phyloP scores from a whole-genome alignment of 768 basidiomycete genomes.

The Rhodocollybia butyracea region DNA sequence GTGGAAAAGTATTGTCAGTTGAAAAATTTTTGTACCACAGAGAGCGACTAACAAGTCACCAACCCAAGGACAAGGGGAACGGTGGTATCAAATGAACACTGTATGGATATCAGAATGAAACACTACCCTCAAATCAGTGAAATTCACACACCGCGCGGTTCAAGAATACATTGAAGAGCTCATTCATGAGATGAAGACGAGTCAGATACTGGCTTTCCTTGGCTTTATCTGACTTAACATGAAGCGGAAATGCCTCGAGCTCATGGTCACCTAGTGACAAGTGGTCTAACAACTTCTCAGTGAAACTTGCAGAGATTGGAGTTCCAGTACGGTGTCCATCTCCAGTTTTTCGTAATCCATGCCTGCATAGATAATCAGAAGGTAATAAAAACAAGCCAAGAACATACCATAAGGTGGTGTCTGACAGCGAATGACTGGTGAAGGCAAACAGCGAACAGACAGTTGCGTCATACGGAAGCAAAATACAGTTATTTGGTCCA shows the following conservation, averaged over 20 bases:
- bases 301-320: neutral
- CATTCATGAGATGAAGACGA: constrained; percentile 22
- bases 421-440: neutral
- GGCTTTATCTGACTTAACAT: neutral
- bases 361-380: neutral
- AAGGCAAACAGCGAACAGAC: constrained; percentile 5
- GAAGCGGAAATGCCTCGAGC: neutral
- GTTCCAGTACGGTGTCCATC: neutral
- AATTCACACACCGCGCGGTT: constrained; percentile 21
- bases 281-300: neutral
- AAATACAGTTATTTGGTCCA: too few relatives aligned
- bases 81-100: constrained; percentile 27
- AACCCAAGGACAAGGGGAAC: constrained; percentile 24
- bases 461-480: constrained; percentile 16
- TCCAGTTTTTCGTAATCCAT: neutral
- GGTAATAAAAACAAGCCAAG: neutral
- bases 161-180: constrained; percentile 24
- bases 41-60: constrained; percentile 20
- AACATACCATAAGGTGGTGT: neutral
- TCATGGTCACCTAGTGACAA: neutral
- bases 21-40: neutral
- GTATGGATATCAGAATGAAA: neutral
- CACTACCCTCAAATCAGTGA: neutral
- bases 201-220: constrained; percentile 18
- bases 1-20: neutral